A percentile compares a stretch with the other conserved stretches of the same genome.
phyloP scores from a whole-genome alignment of 805 yeast species.

The Zygosaccharomyces bailii region DNA sequence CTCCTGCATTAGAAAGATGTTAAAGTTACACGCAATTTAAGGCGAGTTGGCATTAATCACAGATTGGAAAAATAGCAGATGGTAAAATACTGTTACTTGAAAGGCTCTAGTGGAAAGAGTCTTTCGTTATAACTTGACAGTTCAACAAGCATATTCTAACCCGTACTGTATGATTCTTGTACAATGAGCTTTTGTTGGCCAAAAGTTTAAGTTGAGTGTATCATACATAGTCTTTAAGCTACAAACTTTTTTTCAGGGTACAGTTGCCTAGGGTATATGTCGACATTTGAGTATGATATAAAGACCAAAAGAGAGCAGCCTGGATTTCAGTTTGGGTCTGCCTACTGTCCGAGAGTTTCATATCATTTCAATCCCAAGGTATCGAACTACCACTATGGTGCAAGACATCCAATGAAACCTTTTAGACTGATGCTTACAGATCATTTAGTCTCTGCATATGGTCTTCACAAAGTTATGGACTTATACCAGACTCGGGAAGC shows the following conservation, averaged over 20 bases:
- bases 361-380: slow-evolving; percentile 86
- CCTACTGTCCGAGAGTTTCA: slow-evolving; percentile 61
- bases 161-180: neutral
- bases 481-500: slow-evolving; percentile 81
- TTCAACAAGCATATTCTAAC: neutral
- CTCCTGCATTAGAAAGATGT: too few species aligned
- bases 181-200: neutral
- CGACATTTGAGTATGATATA: slow-evolving; percentile 40
- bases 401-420: slow-evolving; percentile 98
- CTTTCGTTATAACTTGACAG: too few species aligned
- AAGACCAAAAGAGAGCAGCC: slow-evolving; percentile 45
- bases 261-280: slow-evolving; percentile 10
- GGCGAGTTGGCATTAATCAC: too few species aligned
- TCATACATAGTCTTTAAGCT: neutral
- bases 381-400: slow-evolving; percentile 82
- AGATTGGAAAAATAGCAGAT: too few species aligned
- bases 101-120: too few species aligned
- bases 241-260: neutral
- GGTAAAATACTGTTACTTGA: too few species aligned
- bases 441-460: slow-evolving; percentile 80
- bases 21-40: too few species aligned
- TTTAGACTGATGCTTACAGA: slow-evolving; percentile 91
- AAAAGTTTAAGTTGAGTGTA: neutral
- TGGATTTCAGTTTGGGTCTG: slow-evolving; percentile 42
- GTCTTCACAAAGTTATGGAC: slow-evolving; percentile 86